Percentiles rank a stretch among this genome's conserved stretches.
Evolutionary conservation across 129 eudicot genomes (phyloP).

Genomic region (Pulicaria dysenterica): DNA sequence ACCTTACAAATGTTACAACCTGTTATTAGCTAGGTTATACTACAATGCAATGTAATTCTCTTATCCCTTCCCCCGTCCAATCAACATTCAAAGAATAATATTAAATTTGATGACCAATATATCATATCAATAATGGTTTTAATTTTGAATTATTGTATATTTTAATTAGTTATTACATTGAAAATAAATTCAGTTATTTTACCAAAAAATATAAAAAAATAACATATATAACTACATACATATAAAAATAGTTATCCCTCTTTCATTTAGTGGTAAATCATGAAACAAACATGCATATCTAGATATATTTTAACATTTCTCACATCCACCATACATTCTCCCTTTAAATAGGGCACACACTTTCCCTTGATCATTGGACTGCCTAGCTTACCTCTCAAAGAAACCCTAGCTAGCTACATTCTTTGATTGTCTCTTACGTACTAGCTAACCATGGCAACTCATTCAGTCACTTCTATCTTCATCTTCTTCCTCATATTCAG

Average conservation of each 20-base stretch:
- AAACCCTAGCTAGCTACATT: conserved; percentile 21
- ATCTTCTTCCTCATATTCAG: conserved; percentile 45
- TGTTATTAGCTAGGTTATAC: too few relatives aligned
- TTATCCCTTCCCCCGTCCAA: too few relatives aligned
- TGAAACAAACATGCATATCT: neutral
- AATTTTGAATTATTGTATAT: too few relatives aligned
- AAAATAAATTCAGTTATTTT: too few relatives aligned
- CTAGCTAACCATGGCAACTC: conserved; percentile 37
- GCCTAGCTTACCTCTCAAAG: conserved; percentile 16
- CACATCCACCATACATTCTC: conserved; percentile 36
- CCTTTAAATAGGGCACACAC: conserved; percentile 41
- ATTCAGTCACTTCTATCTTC: conserved; percentile 33
- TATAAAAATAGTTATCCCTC: too few relatives aligned
- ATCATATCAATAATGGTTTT: too few relatives aligned
- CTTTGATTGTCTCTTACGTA: neutral
- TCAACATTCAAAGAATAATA: too few relatives aligned
- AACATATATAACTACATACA: too few relatives aligned
- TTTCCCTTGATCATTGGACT: conserved; percentile 25
- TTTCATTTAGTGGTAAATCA: neutral
- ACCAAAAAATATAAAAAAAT: too few relatives aligned
- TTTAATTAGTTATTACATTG: too few relatives aligned
- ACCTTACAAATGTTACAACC: neutral
- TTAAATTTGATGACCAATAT: too few relatives aligned
- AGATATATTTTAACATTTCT: conserved; percentile 11
- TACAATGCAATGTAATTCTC: too few relatives aligned